Evolutionary conservation across 2,329 filamentous ascomycete species (phyloP).

Genomic region (Colletotrichum gigasporum): DNA sequence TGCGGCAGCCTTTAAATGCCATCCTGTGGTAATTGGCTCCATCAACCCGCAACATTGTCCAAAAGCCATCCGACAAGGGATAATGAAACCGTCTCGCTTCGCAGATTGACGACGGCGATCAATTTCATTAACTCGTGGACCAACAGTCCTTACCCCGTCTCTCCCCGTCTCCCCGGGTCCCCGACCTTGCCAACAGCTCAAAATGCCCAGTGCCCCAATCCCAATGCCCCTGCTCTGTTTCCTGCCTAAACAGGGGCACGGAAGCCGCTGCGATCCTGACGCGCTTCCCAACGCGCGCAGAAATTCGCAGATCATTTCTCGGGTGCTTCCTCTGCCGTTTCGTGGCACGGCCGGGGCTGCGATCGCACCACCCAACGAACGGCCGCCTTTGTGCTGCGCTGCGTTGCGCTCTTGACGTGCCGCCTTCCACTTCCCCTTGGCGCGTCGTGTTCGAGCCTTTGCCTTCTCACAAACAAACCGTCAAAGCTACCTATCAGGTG

Average conservation of each 20-base stretch:
- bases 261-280: constrained; percentile 12
- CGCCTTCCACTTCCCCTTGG: not conserved
- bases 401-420: not conserved
- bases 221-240: not conserved
- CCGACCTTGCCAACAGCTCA: not conserved
- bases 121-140: not conserved
- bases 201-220: not conserved
- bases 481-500: not conserved
- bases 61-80: not conserved
- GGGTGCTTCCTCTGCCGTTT: constrained; percentile 12
- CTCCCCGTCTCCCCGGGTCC: not conserved
- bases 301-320: not conserved
- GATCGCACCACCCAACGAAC: not conserved
- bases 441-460: not conserved
- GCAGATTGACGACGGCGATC: not conserved
- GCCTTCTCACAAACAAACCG: not conserved
- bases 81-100: not conserved
- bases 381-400: not conserved
- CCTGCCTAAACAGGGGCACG: constrained; percentile 1
- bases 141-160: no score
- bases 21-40: not conserved
- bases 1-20: not conserved
- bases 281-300: not conserved
- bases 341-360: not conserved
- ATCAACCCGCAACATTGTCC: not conserved